Evolutionary conservation across 2,329 filamentous ascomycete genomes (phyloP).

Genomic region (Penicillium sp.): DNA sequence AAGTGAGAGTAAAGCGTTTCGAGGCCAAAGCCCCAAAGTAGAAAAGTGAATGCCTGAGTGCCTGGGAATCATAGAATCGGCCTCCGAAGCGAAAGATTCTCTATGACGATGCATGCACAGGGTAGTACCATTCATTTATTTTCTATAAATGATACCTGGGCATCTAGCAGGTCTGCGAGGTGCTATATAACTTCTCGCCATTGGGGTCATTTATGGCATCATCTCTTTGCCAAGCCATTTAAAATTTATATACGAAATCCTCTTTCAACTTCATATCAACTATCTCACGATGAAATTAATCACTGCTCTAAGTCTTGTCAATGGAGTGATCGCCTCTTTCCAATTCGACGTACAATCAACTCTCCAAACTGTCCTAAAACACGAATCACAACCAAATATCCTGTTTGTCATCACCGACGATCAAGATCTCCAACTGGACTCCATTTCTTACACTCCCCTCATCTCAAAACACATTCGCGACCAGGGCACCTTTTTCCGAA

Average conservation of each 20-base stretch:
- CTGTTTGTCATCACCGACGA: conserved; percentile 68
- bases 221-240: conserved; percentile 1
- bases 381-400: conserved; percentile 51
- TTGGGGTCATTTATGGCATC: conserved; percentile 15
- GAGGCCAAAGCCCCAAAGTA: no score
- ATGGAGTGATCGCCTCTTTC: conserved; percentile 8
- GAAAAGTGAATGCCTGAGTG: no score
- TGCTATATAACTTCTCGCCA: conserved; percentile 3
- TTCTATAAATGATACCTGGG: no score
- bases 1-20: no score
- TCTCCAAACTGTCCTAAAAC: conserved; percentile 11
- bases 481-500: conserved; percentile 58
- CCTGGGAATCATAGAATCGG: no score
- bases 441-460: conserved; percentile 59
- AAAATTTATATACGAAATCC: not conserved
- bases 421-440: conserved; percentile 62
- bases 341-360: conserved; percentile 12
- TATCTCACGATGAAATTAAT: conserved; percentile 21
- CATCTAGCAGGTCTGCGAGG: no score
- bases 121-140: no score
- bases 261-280: not conserved
- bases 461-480: conserved; percentile 57
- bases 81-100: no score
- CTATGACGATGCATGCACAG: no score
- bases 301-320: conserved; percentile 9